Evolutionary conservation across 2,329 filamentous ascomycete genomes (phyloP), one percentile per base, ranked within the genome.

Genomic region (Microdochium paspali): DNA sequence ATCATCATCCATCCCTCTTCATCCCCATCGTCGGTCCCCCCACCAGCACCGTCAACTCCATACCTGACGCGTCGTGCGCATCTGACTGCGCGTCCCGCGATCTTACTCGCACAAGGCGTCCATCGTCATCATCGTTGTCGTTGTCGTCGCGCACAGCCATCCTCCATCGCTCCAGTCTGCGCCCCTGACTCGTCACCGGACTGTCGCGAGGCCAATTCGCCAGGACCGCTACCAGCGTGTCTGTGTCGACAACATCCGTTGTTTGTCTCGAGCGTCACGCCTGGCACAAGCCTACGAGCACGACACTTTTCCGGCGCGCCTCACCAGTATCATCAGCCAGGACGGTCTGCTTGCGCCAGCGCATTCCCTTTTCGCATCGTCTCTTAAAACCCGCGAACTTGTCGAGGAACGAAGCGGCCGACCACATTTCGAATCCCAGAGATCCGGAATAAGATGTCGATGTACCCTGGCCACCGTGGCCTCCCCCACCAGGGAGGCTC

Each of bases 391-490:
- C 26, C 6, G n/a, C 31, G 15, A 35, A 18, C 10, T 35, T n/a
- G 6, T n/a, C 31, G 10, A 35, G 6, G 10, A 28, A 7, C 26
- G 7, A 7, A 28, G 26, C 26, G 26, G 26, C 26, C 26, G 13
- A 28, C 26, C n/a, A 40, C 35, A 40, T 15, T 21, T 21, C 23
- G 15, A 21, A 6, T 5, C 3, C 23, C 35, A 18, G 18, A 18
- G 6, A 12, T 12, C 10, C 6, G 18, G 35, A 10, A 49, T 45
- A 56, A 39, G 45, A 82, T 82, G 79, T 81, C 79, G 48, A 95
- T 96, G 89, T 95, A 95, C 69, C 87, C 86, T 66, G 72, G 80
- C 60, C 90, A 94, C 74, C 88, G 88, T 64, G 85, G 84, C 66
- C 85, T 94, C 78, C 86, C 69, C 71, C 64, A 54, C 18, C 60